These are phyloP conservation scores for Bolboschoenus planiculmis DNA, from an alignment of 176 grass and related monocot genomes.

Conservation along the genomic window DNA sequence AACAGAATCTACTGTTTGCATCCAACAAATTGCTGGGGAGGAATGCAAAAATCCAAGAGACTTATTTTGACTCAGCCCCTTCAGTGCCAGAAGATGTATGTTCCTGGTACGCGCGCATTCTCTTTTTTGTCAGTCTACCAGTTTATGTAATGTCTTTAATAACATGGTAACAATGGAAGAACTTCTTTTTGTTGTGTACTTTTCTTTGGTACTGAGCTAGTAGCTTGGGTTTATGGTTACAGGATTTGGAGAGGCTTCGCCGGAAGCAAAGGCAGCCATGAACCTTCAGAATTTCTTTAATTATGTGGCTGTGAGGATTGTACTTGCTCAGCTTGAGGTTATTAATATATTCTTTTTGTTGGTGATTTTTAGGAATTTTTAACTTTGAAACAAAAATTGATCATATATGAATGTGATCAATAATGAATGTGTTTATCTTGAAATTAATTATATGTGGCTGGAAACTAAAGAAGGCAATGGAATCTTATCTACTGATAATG, in stretches of 20 bases:
- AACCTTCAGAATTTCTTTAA: slow-evolving; percentile 87
- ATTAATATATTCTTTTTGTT: background rate
- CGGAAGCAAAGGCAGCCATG: slow-evolving; percentile 53
- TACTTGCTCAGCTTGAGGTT: slow-evolving; percentile 83
- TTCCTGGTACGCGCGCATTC: background rate
- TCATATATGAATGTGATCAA: too few relatives aligned
- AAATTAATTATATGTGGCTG: background rate
- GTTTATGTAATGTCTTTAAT: background rate
- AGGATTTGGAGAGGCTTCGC: slow-evolving; percentile 77
- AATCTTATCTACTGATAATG: background rate
- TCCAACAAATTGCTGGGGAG: background rate
- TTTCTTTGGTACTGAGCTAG: background rate
- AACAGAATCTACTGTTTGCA: background rate
- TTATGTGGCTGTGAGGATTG: slow-evolving; percentile 63
- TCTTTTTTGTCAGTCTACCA: background rate
- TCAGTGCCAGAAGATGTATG: slow-evolving; percentile 26
- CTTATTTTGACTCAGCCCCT: background rate
- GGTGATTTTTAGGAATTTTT: background rate
- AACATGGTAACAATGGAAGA: background rate
- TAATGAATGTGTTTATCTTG: background rate
- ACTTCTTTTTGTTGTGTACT: background rate
- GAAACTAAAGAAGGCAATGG: background rate
- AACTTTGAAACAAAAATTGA: background rate
- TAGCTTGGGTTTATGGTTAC: background rate
- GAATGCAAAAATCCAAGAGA: background rate